Base-by-base conservation (phyloP, 129 eudicot genomes). In the Scalesia atractyloides region DNA sequence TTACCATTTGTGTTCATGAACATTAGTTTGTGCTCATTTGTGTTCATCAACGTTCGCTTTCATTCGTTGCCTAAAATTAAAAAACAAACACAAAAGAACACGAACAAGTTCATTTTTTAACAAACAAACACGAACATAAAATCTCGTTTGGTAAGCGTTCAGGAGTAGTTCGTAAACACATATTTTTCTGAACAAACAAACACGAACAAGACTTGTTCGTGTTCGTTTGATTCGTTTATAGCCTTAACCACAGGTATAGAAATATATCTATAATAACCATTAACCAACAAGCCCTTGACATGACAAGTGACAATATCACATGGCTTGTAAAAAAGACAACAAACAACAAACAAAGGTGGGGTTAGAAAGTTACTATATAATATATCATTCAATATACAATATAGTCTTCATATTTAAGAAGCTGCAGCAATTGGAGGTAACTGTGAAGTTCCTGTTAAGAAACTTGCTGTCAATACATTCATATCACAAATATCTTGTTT, bases 381-480 rank as follows among this genome's bases (percentile, higher is more conserved):
- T 48, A 78, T 69, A 61, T 78, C 34, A 13, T 73, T 66, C 75
- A 72, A 81, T 60, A 70, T 69, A 84, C 84, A 77, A 19, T 64
- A 74, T 68, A 64, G 75, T 20, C 50, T 71, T 53, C 66, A 64
- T 46, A 73, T 66, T 74, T 79, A 85, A 82, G 85, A 79, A 10
- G 85, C 87, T 64, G 90, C 86, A 53, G 83, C 87, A 67, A 82
- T 75, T 34, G 86, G 83, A 69, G 86, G 80, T 17, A 58, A 58
- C 65, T 68, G 77, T 47, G 76, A 65, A 73, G 73, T 61, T 73
- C 72, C 89, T 30, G 68, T 76, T 37, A 78, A 59, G 72, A 81
- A 78, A 72, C 58, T 72, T 12, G 84, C 62, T 30, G 76, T 26
- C 22, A 76, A 49, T 17, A 36, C 9, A 33, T 72, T 71, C 66